Conservation (phyloP, 1,284 basidiomycete genomes). For the Rhizoctonia solani region DNA sequence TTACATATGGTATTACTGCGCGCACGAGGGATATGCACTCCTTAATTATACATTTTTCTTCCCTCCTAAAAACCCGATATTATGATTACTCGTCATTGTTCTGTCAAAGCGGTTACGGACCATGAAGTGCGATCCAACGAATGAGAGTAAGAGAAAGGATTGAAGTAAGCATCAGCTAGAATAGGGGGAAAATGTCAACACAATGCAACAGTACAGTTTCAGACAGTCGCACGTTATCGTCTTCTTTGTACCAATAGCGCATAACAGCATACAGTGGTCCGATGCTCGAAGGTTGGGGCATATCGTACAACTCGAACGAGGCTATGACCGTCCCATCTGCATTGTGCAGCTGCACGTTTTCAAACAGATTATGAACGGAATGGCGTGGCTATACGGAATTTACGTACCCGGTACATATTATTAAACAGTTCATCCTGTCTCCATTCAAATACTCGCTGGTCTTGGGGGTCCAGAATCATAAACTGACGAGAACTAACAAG, state of each 20-base stretch:
- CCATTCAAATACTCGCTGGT: conserved; percentile 56
- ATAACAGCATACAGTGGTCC: conserved; percentile 20
- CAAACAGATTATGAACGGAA: background rate
- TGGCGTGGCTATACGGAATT: background rate
- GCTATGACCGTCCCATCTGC: conserved; percentile 17
- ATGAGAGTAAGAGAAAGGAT: conserved; percentile 61
- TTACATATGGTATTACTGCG: conserved; percentile 22
- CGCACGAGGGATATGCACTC: background rate
- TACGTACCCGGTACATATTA: conserved; percentile 23
- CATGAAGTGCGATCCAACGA: conserved; percentile 60
- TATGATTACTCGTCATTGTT: conserved; percentile 16
- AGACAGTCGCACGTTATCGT: conserved; percentile 7
- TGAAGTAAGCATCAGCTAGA: conserved; percentile 21
- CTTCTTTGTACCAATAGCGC: conserved; percentile 28
- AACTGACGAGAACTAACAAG: conserved; percentile 14
- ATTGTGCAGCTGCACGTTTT: conserved; percentile 5
- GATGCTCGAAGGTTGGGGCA: conserved; percentile 21
- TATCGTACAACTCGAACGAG: conserved; percentile 26
- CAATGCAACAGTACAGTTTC: background rate
- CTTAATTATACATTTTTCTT: conserved; percentile 22
- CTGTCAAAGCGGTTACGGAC: conserved; percentile 15
- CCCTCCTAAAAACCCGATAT: conserved; percentile 31
- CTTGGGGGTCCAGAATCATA: conserved; percentile 35
- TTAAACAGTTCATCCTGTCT: conserved; percentile 24
- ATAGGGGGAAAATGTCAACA: background rate